A percentile compares a stretch with the other conserved stretches of the same genome.
Conservation (phyloP, 768 basidiomycete genomes). For the Leucosporidium yakuticum region DNA sequence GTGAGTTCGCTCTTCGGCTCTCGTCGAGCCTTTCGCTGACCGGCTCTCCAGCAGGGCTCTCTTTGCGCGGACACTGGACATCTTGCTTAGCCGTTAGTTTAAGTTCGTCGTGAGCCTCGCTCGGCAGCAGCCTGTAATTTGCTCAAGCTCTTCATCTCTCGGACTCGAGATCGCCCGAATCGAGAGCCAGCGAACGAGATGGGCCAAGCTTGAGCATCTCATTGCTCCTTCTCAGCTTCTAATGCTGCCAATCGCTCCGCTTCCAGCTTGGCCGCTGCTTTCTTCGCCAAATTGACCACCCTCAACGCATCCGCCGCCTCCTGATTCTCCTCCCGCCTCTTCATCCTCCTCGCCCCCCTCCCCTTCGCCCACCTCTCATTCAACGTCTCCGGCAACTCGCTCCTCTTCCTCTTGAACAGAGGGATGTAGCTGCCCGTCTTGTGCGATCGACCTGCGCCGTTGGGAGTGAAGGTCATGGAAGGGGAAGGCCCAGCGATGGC, state of each 20-base stretch:
- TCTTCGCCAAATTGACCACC: slow-evolving; percentile 29
- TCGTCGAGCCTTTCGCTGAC: too few relatives aligned
- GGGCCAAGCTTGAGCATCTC: too few relatives aligned
- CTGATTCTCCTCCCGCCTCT: slow-evolving; percentile 20
- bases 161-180: too few relatives aligned
- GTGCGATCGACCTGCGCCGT: slow-evolving; percentile 55
- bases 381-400: slow-evolving; percentile 63
- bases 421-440: slow-evolving; percentile 61
- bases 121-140: too few relatives aligned
- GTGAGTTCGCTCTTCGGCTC: too few relatives aligned
- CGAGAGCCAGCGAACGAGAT: too few relatives aligned
- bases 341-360: slow-evolving; percentile 36
- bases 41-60: too few relatives aligned
- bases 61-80: too few relatives aligned
- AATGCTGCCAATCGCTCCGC: slow-evolving; percentile 4
- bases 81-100: too few relatives aligned
- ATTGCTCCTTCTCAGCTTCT: not conserved
- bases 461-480: slow-evolving; percentile 52
- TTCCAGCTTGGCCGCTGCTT: slow-evolving; percentile 18
- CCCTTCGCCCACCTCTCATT: slow-evolving; percentile 75
- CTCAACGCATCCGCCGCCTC: slow-evolving; percentile 12
- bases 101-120: too few relatives aligned
- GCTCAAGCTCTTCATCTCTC: too few relatives aligned
- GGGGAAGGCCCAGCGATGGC: not conserved
- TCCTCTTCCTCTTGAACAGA: slow-evolving; percentile 59